Evolutionary conservation across 192 early-diverging fungal species (phyloP), one percentile per base, ranked within the genome.

Genomic region (Mortierella hygrophila): DNA sequence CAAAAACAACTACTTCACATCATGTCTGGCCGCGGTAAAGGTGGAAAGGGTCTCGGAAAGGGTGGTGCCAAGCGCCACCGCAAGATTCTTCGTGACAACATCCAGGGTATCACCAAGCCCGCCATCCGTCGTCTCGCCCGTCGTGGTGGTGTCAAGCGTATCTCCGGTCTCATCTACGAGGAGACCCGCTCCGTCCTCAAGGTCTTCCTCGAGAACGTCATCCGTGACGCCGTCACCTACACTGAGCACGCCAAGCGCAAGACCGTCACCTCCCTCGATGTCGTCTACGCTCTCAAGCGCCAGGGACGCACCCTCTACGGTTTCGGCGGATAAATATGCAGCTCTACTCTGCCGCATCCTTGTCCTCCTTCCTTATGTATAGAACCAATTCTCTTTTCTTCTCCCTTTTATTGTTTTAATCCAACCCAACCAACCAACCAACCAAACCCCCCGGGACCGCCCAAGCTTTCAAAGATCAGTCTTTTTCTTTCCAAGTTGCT

Each of bases 61-160:
- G 98, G 98, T 54, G 98, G 98, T 49, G 98, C 98, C 91, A 99
- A 99, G 95, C 98, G 98, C 55, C 97, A 99, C 92, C 95, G 98
- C 91, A 99, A 99, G 95, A 99, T 99, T 95, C 95, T 99, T 87
- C 96, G 98, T 89, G 98, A 99, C 88, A 99, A 99, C 95, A 97
- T 97, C 87, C 96, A 96, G 91, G 96, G 97, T 82, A 98, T 98
- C 90, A 98, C 97, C 89, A 98, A 98, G 94, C 97, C 97, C 70
- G 97, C 97, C 76, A 99, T 99, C 88, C 97, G 97, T 90, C 98
- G 98, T 96, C 97, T 99, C 78, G 98, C 98, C 37, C 97, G 98
- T 90, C 96, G 98, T 96, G 98, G 98, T 82, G 98, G 98, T 95
- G 98, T 99, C 94, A 99, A 99, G 96, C 97, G 98, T 96, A 99